Percentiles rank a stretch among this genome's conserved stretches.
phyloP scores from a whole-genome alignment of 1,139 yeast genomes.

The Candida pseudoviswanathii region DNA sequence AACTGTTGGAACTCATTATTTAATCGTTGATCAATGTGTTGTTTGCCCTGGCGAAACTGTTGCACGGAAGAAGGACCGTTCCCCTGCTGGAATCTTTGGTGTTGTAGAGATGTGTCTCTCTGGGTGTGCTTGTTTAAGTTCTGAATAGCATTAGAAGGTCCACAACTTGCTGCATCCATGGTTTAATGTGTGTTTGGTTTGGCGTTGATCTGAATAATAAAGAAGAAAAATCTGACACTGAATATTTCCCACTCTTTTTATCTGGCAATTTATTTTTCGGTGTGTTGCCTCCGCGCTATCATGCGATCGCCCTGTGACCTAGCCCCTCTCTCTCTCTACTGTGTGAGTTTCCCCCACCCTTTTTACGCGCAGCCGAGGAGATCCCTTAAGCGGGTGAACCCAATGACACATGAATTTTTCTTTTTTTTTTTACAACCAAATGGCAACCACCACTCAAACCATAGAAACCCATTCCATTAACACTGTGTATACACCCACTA shows the following conservation, averaged over 20 bases:
- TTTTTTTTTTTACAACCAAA: not conserved
- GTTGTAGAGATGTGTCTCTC: slow-evolving; percentile 35
- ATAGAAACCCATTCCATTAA: not conserved
- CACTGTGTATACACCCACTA: not conserved
- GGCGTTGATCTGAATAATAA: slow-evolving; percentile 4
- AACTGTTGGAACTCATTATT: slow-evolving; percentile 41
- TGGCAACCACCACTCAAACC: not conserved
- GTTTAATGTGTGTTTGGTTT: not conserved
- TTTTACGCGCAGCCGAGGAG: too few relatives aligned
- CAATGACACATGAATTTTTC: not conserved
- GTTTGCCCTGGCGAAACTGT: slow-evolving; percentile 15
- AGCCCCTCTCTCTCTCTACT: too few relatives aligned
- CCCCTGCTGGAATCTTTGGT: slow-evolving; percentile 21
- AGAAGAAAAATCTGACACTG: too few relatives aligned
- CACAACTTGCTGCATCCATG: slow-evolving; percentile 42
- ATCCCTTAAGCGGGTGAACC: not conserved
- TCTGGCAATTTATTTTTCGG: not conserved
- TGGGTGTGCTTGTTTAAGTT: slow-evolving; percentile 36
- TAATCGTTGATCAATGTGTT: slow-evolving; percentile 28
- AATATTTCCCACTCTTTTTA: not conserved
- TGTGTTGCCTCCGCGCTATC: too few relatives aligned
- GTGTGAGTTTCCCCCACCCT: too few relatives aligned
- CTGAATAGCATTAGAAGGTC: slow-evolving; percentile 40
- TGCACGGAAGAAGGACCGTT: slow-evolving; percentile 11
- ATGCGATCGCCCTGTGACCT: too few relatives aligned